Evolutionary conservation across 768 basidiomycete genomes (phyloP).

Genomic region (Lactarius hatsudake): DNA sequence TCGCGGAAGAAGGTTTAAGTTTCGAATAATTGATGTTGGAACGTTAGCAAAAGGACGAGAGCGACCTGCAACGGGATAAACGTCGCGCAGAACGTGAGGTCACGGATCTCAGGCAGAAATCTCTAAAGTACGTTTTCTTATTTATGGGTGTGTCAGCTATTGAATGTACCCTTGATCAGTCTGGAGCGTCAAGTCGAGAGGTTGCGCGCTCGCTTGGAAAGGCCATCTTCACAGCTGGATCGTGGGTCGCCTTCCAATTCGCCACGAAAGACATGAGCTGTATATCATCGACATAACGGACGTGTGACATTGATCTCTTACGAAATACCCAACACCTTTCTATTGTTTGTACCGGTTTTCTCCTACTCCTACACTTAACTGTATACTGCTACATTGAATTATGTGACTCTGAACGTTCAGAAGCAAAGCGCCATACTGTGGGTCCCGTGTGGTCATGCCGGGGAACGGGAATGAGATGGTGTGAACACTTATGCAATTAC

Average conservation of each 20-base stretch:
- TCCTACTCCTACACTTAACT: background rate
- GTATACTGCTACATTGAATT: background rate
- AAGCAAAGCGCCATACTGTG: background rate
- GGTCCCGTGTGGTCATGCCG: background rate
- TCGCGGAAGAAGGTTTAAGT: background rate
- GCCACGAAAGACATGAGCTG: conserved; percentile 33
- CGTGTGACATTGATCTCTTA: conserved; percentile 10
- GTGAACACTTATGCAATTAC: background rate
- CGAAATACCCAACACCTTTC: conserved; percentile 11
- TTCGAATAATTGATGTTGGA: conserved; percentile 8
- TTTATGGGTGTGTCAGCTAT: background rate
- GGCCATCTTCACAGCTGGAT: conserved; percentile 43
- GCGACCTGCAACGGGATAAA: conserved; percentile 64
- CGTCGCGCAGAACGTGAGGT: conserved; percentile 77
- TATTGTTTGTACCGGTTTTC: conserved; percentile 6
- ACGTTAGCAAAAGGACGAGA: conserved; percentile 66
- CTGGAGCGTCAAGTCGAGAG: conserved; percentile 68
- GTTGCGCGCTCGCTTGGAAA: conserved; percentile 59
- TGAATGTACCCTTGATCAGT: conserved; percentile 1
- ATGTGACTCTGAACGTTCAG: background rate
- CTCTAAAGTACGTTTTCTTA: conserved; percentile 52
- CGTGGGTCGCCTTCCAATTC: conserved; percentile 37
- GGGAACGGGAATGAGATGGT: background rate
- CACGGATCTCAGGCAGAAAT: conserved; percentile 66
- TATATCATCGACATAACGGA: background rate